A percentile compares a stretch with the other conserved stretches of the same genome.
Conservation (phyloP, 208 protist species). For the Crithidia thermophila region DNA sequence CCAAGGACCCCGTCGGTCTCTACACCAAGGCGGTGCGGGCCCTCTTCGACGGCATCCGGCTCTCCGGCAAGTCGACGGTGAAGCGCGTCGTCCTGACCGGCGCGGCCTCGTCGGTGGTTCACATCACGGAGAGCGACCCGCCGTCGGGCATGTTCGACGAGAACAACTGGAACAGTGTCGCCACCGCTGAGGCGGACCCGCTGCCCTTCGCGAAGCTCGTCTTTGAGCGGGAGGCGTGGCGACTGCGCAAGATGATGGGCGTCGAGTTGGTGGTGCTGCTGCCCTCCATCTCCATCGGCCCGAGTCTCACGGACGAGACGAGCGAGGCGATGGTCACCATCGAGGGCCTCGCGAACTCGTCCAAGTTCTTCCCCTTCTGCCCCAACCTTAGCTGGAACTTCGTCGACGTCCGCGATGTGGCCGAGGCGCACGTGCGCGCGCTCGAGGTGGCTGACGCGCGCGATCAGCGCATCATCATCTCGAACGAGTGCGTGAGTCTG, state of each 20-base stretch:
- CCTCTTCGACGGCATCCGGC: constrained; percentile 87
- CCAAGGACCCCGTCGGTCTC: constrained; percentile 50
- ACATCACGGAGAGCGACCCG: constrained; percentile 72
- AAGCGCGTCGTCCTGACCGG: constrained; percentile 89
- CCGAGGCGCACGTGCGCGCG: constrained; percentile 83
- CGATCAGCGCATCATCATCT: constrained; percentile 88
- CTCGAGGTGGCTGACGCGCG: constrained; percentile 70
- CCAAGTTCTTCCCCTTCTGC: constrained; percentile 77
- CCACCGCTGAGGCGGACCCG: constrained; percentile 66
- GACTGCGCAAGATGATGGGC: constrained; percentile 86
- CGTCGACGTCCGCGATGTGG: constrained; percentile 90
- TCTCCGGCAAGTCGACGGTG: constrained; percentile 76
- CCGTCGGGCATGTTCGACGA: constrained; percentile 76
- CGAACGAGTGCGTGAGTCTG: constrained; percentile 73
- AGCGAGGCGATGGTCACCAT: constrained; percentile 82
- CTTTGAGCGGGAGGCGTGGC: constrained; percentile 91
- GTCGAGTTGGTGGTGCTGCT: constrained; percentile 90
- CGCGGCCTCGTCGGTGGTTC: constrained; percentile 76
- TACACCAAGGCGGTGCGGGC: constrained; percentile 81
- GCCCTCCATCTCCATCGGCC: constrained; percentile 84
- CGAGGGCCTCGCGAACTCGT: constrained; percentile 67
- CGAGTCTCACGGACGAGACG: constrained; percentile 80
- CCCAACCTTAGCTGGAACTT: constrained; percentile 91
- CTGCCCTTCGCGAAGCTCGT: constrained; percentile 78
- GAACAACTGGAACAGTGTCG: constrained; percentile 79